Base-by-base conservation (phyloP, 192 early-diverging fungal genomes). In the Glomus cerebriforme region DNA sequence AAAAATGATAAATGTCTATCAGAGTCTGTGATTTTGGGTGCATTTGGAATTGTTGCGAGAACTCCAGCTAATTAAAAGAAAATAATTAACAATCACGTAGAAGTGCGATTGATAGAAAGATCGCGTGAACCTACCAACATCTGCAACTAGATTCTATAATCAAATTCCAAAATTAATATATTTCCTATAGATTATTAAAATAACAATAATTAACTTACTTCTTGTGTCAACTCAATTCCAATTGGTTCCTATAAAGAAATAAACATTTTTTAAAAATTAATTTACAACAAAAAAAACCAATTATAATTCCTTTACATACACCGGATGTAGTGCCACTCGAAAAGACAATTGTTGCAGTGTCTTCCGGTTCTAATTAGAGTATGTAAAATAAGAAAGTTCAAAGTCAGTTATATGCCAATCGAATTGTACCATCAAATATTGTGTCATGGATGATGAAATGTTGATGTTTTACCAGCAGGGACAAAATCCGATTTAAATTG, bases 311-410 rank as follows among this genome's bases (percentile, higher is more conserved):
- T 39, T 15, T 39, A 59, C 65, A 58, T 65, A 77, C 75, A 8
- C 63, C 63, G 0, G 47, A 67, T 12, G 94, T 96, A 8, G 94
- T 95, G 2, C 94, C 95, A 71, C 92, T 92, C 17, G 95, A 93
- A 82, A 92, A 96, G 85, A 91, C 92, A 74, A 93, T 85, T 45
- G 87, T 89, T n/a, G 89, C 87, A 47, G 93, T 74, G 84, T 95
- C 93, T n/a, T 89, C 87, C 5, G 92, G 74, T 62, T 85, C 77
- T 78, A 37, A 22, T 59, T 12, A 19, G 19, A n/a, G n/a, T 29
- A 73, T n/a, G n/a, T n/a, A n/a, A n/a, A n/a, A 54, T 58, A 58
- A n/a, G 26, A 58, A 73, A 27, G 43, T 47, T 32, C 3, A 68
- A 68, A 34, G 2, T 37, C 7, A 39, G 0, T 27, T 63, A 15